These are phyloP conservation scores for Plenodomus tracheiphilus DNA, from an alignment of 2,329 filamentous ascomycete genomes.

Conservation along the genomic window DNA sequence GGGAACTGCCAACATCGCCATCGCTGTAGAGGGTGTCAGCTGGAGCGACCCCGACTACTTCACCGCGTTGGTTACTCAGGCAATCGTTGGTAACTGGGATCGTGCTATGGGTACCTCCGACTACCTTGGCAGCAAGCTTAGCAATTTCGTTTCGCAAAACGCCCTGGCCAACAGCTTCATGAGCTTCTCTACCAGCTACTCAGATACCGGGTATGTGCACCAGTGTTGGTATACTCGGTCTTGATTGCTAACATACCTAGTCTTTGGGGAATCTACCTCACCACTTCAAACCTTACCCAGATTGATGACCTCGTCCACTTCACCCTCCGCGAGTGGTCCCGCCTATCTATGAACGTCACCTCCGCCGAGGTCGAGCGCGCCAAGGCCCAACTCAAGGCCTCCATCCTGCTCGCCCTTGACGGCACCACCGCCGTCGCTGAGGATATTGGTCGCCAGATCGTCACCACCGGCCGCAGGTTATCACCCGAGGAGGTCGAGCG, in stretches of 20 bases:
- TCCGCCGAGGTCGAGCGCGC: constrained; percentile 94
- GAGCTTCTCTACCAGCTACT: constrained; percentile 99
- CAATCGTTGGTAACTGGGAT: constrained; percentile 99
- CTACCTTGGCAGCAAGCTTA: constrained; percentile 98
- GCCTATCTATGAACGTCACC: constrained; percentile 84
- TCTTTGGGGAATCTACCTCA: constrained; percentile 99
- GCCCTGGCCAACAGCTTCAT: constrained; percentile 99
- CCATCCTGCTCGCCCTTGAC: constrained; percentile 93
- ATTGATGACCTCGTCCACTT: constrained; percentile 98
- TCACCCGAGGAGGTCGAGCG: constrained; percentile 93
- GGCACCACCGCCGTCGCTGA: constrained; percentile 96
- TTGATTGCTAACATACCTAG: constrained; percentile 55
- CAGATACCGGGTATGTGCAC: constrained; percentile 95
- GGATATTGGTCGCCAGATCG: constrained; percentile 97
- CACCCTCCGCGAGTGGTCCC: constrained; percentile 96
- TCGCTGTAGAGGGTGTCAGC: constrained; percentile 98
- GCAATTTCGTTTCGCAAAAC: constrained; percentile 90
- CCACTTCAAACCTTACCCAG: constrained; percentile 82
- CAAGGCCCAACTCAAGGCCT: constrained; percentile 99
- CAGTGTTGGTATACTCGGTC: too few relatives aligned
- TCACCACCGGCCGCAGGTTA: constrained; percentile 93
- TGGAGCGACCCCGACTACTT: constrained; percentile 99
- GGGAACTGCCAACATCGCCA: constrained; percentile 94
- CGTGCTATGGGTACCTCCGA: constrained; percentile 97
- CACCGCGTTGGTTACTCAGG: constrained; percentile 94